Evolutionary conservation across 2,329 filamentous ascomycete genomes (phyloP).

Genomic region (Fusarium nematophilum): DNA sequence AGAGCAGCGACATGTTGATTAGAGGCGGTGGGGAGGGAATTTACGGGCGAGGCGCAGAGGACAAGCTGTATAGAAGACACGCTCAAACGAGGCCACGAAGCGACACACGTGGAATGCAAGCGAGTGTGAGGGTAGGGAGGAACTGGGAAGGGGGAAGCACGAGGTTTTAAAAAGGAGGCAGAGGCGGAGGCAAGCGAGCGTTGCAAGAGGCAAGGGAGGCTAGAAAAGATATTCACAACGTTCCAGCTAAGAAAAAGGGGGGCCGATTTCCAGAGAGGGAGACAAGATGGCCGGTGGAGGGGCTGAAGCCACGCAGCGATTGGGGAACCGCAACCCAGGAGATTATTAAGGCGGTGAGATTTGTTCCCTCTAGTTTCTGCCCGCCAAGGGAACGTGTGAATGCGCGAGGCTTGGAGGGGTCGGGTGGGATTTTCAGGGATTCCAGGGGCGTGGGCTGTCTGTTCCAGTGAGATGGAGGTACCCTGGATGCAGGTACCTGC

Average conservation of each 20-base stretch:
- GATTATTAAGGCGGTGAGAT: conserved; percentile 47
- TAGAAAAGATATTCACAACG: conserved; percentile 41
- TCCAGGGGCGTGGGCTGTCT: conserved; percentile 14
- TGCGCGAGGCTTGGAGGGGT: conserved; percentile 25
- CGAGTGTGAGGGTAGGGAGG: conserved; percentile 29
- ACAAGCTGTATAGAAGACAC: conserved; percentile 30
- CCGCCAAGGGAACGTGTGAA: conserved; percentile 27
- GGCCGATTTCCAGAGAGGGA: conserved; percentile 19
- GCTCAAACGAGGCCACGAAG: conserved; percentile 39
- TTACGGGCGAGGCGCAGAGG: conserved; percentile 22
- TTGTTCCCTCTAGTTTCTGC: conserved; percentile 36
- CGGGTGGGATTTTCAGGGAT: conserved; percentile 31
- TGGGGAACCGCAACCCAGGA: conserved; percentile 26
- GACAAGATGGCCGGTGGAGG: conserved; percentile 25
- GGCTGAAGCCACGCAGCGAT: conserved; percentile 39
- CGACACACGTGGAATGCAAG: conserved; percentile 38
- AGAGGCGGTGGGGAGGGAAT: conserved; percentile 25
- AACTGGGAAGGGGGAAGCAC: conserved; percentile 19
- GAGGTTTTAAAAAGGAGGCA: conserved; percentile 38
- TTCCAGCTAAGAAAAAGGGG: conserved; percentile 38
- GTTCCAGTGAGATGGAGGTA: conserved; percentile 14
- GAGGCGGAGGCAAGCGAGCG: conserved; percentile 10
- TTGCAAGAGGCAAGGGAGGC: conserved; percentile 27
- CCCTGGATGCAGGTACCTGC: conserved; percentile 34
- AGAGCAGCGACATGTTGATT: conserved; percentile 41